Evolutionary conservation across 257 asterid genomes (phyloP), one percentile per base, ranked within the genome.

Genomic region (Nicotiana noctiflora): DNA sequence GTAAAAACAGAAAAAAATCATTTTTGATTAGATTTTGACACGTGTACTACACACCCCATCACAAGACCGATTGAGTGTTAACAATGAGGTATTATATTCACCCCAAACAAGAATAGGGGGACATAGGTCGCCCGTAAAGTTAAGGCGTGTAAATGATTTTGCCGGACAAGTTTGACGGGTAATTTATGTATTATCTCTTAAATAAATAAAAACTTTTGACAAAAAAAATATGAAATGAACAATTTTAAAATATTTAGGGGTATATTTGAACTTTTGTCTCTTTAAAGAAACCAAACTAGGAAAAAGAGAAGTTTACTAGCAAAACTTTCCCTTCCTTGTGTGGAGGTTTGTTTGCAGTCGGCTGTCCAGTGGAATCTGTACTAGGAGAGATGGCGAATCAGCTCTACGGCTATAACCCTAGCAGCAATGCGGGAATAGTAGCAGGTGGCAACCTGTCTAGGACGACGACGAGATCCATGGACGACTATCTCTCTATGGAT

Each of bases 391-490:
- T 91, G 97, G 88, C 93, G 78, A 93, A 93, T 70, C 92, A 87
- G 76, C 87, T 87, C 65, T 89, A 86, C 88, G 90, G 92, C 84
- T 90, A 84, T 87, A 84, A 80, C 83, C 80, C 84, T 81, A 85
- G 81, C 87, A 46, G 81, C 79, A 77, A 83, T 88, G 87, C 87
- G 79, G 90, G 86, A 1, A 87, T 80, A 18, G 86, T 77, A 55
- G 85, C 76, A 77, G 83, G 84, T 57, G 80, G 83, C 83, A 68
- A 79, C 81, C 82, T 84, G 84, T 63, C 85, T 79, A 78, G 83
- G 79, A 84, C 82, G 82, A 61, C 37, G 32, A 74, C 93, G 51
- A 87, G 96, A 87, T 90, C 97, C 75, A 78, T 68, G 53, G 97
- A 84, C 59, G 55, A 89, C 12, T 90, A 88, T 84, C 79, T 80